A percentile compares a stretch with the other conserved stretches of the same genome.
Evolutionary conservation across 2,329 filamentous ascomycete species (phyloP).

Genomic region (Neoscytalidium dimidiatum): DNA sequence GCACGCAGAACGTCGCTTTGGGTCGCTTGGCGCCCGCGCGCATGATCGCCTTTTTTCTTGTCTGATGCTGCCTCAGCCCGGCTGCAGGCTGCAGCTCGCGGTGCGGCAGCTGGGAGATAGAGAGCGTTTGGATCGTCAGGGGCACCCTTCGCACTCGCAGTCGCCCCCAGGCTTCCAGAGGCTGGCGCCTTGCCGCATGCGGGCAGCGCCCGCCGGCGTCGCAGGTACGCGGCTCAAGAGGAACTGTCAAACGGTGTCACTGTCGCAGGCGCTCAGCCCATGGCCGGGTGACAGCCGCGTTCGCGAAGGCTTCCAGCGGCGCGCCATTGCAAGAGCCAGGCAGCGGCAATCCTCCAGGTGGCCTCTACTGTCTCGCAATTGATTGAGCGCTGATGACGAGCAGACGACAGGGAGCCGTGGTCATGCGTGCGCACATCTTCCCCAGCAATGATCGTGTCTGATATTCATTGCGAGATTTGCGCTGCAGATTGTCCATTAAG

Average conservation of each 20-base stretch:
- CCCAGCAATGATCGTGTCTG: conserved; percentile 13
- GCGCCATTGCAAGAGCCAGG: not conserved
- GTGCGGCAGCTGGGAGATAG: not conserved
- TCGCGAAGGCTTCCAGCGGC: not conserved
- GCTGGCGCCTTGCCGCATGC: not conserved
- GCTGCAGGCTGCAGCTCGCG: conserved; percentile 3
- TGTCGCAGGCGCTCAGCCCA: not conserved
- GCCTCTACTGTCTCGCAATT: not conserved
- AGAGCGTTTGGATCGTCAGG: conserved; percentile 16
- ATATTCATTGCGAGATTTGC: conserved; percentile 18
- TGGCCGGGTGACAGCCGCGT: not conserved
- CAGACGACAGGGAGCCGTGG: not conserved
- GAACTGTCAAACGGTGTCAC: not conserved
- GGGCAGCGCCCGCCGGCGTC: not conserved
- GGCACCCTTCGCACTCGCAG: not conserved
- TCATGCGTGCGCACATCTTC: conserved; percentile 14
- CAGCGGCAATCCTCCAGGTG: not conserved
- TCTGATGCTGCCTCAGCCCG: conserved; percentile 11
- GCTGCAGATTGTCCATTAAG: conserved; percentile 13
- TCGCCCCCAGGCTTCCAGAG: not conserved
- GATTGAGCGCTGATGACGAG: conserved; percentile 10
- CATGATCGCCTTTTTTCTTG: conserved; percentile 11
- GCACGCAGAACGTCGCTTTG: not conserved
- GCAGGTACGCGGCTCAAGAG: conserved; percentile 7
- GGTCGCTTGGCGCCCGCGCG: not conserved